Evolutionary conservation across 2,329 filamentous ascomycete species (phyloP).

Genomic region (Pyricularia sp.): DNA sequence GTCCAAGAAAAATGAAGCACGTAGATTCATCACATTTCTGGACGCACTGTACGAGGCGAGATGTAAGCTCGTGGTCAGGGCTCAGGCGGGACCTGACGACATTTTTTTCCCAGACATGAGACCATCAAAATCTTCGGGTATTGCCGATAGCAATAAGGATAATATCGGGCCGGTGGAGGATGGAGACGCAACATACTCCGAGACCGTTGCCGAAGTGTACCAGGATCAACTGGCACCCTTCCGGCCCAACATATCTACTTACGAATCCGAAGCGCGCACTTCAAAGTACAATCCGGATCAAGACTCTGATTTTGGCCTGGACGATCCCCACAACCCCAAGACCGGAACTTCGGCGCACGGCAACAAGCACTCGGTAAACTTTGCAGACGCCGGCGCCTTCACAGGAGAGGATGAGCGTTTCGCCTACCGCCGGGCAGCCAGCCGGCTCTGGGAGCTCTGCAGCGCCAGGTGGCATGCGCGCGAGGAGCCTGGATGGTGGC

Average conservation of each 20-base stretch:
- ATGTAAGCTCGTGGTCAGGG: conserved; percentile 60
- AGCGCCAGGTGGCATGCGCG: conserved; percentile 58
- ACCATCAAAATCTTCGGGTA: not conserved
- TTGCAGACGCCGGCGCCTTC: conserved; percentile 53
- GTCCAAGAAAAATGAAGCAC: conserved; percentile 65
- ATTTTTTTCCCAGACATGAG: conserved; percentile 59
- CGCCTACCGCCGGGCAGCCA: conserved; percentile 64
- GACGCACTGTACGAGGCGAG: conserved; percentile 74
- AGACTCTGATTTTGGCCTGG: conserved; percentile 40
- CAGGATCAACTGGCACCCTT: conserved; percentile 68
- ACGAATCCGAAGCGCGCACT: conserved; percentile 29
- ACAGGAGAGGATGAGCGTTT: conserved; percentile 75
- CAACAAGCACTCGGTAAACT: conserved; percentile 34
- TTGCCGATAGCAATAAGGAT: not conserved
- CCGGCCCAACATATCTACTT: conserved; percentile 62
- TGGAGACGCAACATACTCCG: conserved; percentile 27
- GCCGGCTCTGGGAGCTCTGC: conserved; percentile 74
- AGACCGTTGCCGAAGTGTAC: conserved; percentile 35
- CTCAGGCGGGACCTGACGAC: conserved; percentile 54
- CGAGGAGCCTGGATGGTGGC: conserved; percentile 50
- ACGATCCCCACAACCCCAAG: conserved; percentile 12
- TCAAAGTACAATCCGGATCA: conserved; percentile 42
- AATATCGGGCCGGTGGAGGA: conserved; percentile 7
- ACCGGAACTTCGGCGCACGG: conserved; percentile 7
- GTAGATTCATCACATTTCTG: conserved; percentile 66